A percentile compares a stretch with the other conserved stretches of the same genome.
Evolutionary conservation across 2,329 filamentous ascomycete genomes (phyloP).

Genomic region (Cadophora gregata): DNA sequence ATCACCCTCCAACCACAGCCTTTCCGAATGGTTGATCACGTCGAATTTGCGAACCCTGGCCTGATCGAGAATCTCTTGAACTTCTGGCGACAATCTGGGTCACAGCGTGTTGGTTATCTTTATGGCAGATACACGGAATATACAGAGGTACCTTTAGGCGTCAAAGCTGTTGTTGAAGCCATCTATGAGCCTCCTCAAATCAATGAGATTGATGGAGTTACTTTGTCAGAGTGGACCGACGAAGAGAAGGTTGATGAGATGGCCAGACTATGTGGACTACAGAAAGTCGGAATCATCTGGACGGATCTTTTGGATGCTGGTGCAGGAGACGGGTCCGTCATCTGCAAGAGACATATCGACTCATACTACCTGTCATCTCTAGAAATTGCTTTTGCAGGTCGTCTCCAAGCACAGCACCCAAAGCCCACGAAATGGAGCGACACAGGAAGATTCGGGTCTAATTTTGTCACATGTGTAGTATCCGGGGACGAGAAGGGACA

Average conservation of each 20-base stretch:
- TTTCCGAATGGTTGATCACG: conserved; percentile 97
- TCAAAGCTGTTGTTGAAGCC: conserved; percentile 94
- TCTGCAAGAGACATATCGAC: conserved; percentile 95
- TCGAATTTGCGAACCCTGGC: conserved; percentile 87
- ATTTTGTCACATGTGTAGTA: conserved; percentile 95
- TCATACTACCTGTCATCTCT: conserved; percentile 90
- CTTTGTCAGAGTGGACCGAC: conserved; percentile 82
- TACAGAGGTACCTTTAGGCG: conserved; percentile 86
- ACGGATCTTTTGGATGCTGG: conserved; percentile 89
- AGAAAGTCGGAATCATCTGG: conserved; percentile 92
- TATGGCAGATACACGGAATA: conserved; percentile 94
- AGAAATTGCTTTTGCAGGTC: conserved; percentile 87
- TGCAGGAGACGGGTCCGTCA: conserved; percentile 79
- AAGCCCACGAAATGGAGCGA: conserved; percentile 97
- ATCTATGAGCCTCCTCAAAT: conserved; percentile 96
- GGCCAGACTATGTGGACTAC: conserved; percentile 81
- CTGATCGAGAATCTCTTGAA: conserved; percentile 91
- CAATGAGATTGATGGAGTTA: conserved; percentile 87
- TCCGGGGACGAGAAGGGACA: conserved; percentile 90
- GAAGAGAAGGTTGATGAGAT: conserved; percentile 82
- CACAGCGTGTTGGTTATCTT: conserved; percentile 85
- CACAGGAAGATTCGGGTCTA: conserved; percentile 90
- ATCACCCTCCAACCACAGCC: conserved; percentile 93
- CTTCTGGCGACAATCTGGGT: conserved; percentile 86
- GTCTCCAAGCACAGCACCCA: conserved; percentile 85